Evolutionary conservation across 73 alveolate species (phyloP).

Genomic region (Symbiodinium pilosum): DNA sequence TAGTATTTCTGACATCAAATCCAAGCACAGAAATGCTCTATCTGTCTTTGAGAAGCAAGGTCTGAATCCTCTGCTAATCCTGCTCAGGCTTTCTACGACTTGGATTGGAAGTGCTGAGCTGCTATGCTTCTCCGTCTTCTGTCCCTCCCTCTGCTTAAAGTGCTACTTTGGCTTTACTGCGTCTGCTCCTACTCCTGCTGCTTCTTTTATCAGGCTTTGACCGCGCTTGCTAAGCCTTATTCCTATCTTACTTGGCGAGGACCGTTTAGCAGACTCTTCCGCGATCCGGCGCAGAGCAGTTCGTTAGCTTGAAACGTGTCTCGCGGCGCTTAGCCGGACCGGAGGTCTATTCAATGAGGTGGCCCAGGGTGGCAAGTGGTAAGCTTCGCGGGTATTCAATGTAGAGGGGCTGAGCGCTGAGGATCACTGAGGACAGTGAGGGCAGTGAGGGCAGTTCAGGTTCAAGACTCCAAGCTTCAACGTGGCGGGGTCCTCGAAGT

Average conservation of each 20-base stretch:
- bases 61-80: too few relatives aligned
- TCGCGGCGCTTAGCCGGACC: neutral
- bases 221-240: too few relatives aligned
- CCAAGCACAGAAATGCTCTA: too few relatives aligned
- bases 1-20: too few relatives aligned
- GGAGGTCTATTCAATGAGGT: neutral
- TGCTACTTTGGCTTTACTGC: neutral
- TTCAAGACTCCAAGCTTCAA: neutral
- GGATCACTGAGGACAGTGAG: neutral
- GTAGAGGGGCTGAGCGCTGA: too few relatives aligned
- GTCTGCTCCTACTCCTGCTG: neutral
- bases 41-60: too few relatives aligned
- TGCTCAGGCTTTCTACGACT: too few relatives aligned
- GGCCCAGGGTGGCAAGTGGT: neutral
- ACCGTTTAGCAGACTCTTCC: neutral
- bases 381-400: neutral
- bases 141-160: neutral
- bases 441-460: neutral
- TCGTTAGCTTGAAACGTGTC: neutral
- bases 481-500: too few relatives aligned
- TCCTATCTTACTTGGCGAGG: too few relatives aligned
- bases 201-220: neutral
- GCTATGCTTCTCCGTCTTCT: neutral
- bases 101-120: too few relatives aligned
- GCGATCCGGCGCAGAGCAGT: conserved; percentile 16